Conservation (phyloP, 2,329 filamentous ascomycete species). For the Passalora sequoiae region DNA sequence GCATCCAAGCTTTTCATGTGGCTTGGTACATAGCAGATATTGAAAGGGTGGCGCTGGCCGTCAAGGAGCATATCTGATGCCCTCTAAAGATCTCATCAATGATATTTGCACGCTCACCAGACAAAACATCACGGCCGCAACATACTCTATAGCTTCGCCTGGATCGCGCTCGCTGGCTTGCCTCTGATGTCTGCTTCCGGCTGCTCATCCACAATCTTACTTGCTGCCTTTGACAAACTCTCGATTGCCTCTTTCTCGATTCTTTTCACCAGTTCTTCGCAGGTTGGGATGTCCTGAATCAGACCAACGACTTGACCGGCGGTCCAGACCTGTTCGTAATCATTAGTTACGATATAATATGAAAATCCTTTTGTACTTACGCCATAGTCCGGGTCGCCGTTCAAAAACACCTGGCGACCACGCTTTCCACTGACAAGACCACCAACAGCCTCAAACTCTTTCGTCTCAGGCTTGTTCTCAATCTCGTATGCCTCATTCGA, state of each 20-base stretch:
- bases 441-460: slow-evolving; percentile 84
- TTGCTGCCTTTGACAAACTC: slow-evolving; percentile 37
- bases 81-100: too few relatives aligned
- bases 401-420: slow-evolving; percentile 84
- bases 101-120: too few relatives aligned
- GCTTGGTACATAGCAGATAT: too few relatives aligned
- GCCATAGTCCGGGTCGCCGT: slow-evolving; percentile 84
- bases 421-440: slow-evolving; percentile 85
- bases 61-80: too few relatives aligned
- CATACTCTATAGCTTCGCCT: slow-evolving; percentile 25
- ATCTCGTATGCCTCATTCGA: slow-evolving; percentile 73
- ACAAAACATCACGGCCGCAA: too few relatives aligned
- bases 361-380: too few relatives aligned
- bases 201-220: slow-evolving; percentile 37
- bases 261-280: slow-evolving; percentile 41
- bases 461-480: slow-evolving; percentile 74
- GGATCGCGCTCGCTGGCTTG: slow-evolving; percentile 25
- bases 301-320: slow-evolving; percentile 82
- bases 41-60: too few relatives aligned
- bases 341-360: slow-evolving; percentile 14
- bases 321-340: slow-evolving; percentile 72
- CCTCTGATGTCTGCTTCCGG: slow-evolving; percentile 30
- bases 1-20: too few relatives aligned
- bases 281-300: slow-evolving; percentile 50
- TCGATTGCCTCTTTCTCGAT: slow-evolving; percentile 45